Evolutionary conservation across 495 filamentous ascomycete genomes (phyloP), one percentile per base, ranked within the genome.

Genomic region (Neurospora sp.): DNA sequence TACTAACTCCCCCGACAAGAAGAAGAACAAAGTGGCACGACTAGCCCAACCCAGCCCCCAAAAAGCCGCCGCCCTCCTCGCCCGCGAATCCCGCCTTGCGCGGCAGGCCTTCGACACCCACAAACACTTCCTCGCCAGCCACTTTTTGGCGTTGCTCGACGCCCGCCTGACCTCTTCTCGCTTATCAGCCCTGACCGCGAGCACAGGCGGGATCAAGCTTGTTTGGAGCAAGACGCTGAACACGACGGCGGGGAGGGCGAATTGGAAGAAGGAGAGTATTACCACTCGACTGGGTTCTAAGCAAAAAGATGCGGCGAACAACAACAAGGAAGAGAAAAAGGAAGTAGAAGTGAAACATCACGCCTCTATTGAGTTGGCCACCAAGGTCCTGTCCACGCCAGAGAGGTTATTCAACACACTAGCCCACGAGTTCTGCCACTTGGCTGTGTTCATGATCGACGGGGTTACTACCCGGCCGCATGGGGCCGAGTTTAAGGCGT

Each of bases 361-460:
- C 75, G 93, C 93, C 8, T 87, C 81, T 12, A 98, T 99, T 78
- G 94, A 98, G 75, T 88, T 99, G 4, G 92, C 95, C 0, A 89
- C 92, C 71, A 94, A 94, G 73, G 91, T 99, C 68, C 92, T 98
- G 70, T 86, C 91, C 79, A 88, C 90, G 78, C 87, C 91, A 72
- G 84, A 92, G 61, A 89, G 94, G 27, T 85, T 99, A 27, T 84
- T 94, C 68, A 97, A 97, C 80, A 92, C 93, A 1, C 77, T 98
- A 27, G 93, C 94, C 3, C 96, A 99, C 80, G 96, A 99, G 75
- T 99, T 94, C 84, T 98, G 95, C 81, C 96, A 99, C 79, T 85
- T 98, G 1, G 90, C 92, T 40, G 94, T 92, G 77, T 96, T 92
- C 81, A 93, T 98, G 85, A 84, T 98, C 69, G 88, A 85, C 40